Evolutionary conservation across 352 stramenopile species (phyloP).

Genomic region (Phytopythium ostracodes): DNA sequence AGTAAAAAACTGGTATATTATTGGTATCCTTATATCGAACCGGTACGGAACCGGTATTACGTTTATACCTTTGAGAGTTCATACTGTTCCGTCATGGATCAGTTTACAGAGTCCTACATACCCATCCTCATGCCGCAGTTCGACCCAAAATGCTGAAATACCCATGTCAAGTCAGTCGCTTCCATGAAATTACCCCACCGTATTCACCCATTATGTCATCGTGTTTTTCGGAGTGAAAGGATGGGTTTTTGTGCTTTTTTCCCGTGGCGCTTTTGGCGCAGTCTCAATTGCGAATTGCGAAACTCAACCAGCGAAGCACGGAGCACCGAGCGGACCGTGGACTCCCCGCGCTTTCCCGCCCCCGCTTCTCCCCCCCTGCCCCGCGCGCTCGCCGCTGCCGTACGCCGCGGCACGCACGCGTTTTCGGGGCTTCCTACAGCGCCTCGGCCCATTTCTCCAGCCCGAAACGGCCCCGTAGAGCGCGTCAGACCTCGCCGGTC

Average conservation of each 20-base stretch:
- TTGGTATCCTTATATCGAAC: background rate
- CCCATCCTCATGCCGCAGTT: background rate
- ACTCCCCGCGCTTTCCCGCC: background rate
- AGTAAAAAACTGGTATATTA: background rate
- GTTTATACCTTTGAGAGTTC: background rate
- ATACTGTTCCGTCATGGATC: background rate
- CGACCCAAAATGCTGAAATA: background rate
- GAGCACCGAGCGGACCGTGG: background rate
- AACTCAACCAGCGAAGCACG: conserved; percentile 13
- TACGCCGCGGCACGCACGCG: background rate
- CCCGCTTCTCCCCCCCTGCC: conserved; percentile 16
- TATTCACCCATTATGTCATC: background rate
- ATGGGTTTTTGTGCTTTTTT: background rate
- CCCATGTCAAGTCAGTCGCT: background rate
- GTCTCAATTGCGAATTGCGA: conserved; percentile 8
- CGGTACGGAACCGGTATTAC: background rate
- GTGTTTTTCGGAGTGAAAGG: background rate
- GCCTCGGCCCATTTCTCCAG: background rate
- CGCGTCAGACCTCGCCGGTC: background rate
- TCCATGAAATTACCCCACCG: background rate
- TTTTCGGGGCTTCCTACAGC: background rate
- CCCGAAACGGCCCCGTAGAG: background rate
- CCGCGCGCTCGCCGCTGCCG: background rate
- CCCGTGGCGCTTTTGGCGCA: background rate
- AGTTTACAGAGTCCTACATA: background rate